Base-by-base conservation (phyloP, 2,329 filamentous ascomycete genomes). In the Colletotrichum musicola region DNA sequence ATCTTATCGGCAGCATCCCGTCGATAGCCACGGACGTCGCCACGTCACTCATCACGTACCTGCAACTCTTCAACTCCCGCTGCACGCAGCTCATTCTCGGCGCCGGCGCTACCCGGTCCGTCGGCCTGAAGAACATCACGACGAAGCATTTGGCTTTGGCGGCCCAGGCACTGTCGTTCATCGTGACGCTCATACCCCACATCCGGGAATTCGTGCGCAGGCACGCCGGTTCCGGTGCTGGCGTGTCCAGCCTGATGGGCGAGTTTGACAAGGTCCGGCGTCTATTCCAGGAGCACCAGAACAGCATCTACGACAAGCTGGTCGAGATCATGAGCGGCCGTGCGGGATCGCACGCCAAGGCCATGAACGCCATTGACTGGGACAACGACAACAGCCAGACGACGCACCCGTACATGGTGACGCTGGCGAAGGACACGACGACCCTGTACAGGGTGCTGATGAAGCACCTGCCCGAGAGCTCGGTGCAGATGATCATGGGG, bases 71-170 rank as follows among this genome's bases (percentile, higher is more conserved):
- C 85, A 98, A 99, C 79, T 98, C 94, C 2, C 92, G 96, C 20
- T 95, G 95, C 66, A 97, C 93, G n/a, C 96, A 99, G 77, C 88
- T 99, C 66, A 98, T 99, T 72, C 89, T 99, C 6, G 96, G 96
- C 1, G 96, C 96, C 1, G 96, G 96, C 4, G 96, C 96, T 4
- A 98, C 93, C 5, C 87, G 90, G 42, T 94, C 92, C 25, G 96
- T 95, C 1, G 95, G 95, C 0, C 84, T 99, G 20, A 97, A 94
- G 78, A 98, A 98, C 75, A 99, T 99, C 77, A 97, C 93, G 0
- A 97, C 96, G 0, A 96, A 96, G 74, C 95, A 99, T 80, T 87
- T 99, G 1, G 95, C 96, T 0, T 89, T 98, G 18, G 95, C 96
- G 2, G 95, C 93, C 0, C 95, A 98, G 78, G 93, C 95, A 0